phyloP scores from a whole-genome alignment of 2,329 filamentous ascomycete genomes.

The Colletotrichum spinosum region DNA sequence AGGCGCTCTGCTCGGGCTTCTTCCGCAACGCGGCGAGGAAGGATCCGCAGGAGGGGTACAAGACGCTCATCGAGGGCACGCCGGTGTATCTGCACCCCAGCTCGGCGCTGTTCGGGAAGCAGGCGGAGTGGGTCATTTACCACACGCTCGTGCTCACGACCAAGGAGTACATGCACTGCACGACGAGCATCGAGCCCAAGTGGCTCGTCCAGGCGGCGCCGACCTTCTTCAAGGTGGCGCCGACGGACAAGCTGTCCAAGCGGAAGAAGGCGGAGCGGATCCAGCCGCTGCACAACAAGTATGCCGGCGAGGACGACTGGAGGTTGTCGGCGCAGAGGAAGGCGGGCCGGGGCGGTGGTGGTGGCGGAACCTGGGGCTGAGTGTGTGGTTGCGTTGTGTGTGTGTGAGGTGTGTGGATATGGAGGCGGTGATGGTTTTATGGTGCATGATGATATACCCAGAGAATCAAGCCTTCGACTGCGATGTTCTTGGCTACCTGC shows the following conservation, averaged over 20 bases:
- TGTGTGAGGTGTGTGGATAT: not conserved
- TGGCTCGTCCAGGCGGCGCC: conserved; percentile 96
- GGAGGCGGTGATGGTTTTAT: conserved; percentile 5
- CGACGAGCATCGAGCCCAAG: conserved; percentile 93
- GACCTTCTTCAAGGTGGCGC: conserved; percentile 97
- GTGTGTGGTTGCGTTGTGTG: not conserved
- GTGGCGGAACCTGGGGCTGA: conserved; percentile 92
- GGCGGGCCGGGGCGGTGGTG: conserved; percentile 83
- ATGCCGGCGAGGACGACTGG: conserved; percentile 94
- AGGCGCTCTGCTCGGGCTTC: conserved; percentile 92
- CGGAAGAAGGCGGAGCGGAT: conserved; percentile 94
- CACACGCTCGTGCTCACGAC: conserved; percentile 91
- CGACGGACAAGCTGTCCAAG: conserved; percentile 87
- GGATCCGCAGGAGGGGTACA: conserved; percentile 96
- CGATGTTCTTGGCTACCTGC: not conserved
- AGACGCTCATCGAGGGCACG: conserved; percentile 94
- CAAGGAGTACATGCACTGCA: conserved; percentile 98
- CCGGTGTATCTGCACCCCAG: conserved; percentile 95
- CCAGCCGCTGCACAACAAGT: conserved; percentile 94
- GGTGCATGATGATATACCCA: not conserved
- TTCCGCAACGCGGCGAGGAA: conserved; percentile 96
- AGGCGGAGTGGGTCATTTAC: conserved; percentile 96
- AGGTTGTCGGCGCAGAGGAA: conserved; percentile 87
- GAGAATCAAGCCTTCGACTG: not conserved
- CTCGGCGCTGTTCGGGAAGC: conserved; percentile 93